Evolutionary conservation across 208 protist genomes (phyloP).

Genomic region (Herpetomonas samuelpessoai): DNA sequence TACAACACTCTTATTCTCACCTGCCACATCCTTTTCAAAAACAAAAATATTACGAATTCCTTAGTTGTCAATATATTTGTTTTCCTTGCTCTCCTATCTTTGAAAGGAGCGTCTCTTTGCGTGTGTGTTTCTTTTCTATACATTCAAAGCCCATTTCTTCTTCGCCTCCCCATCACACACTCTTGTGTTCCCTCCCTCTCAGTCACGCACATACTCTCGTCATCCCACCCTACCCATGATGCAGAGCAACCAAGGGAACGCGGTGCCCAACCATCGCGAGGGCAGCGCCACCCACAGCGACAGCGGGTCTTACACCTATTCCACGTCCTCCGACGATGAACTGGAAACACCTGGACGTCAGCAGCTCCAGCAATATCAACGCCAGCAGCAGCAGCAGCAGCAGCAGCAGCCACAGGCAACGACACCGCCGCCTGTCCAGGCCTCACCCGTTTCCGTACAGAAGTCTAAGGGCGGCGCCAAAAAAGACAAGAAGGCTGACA

Average conservation of each 20-base stretch:
- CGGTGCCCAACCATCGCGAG: constrained; percentile 9
- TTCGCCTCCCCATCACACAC: neutral
- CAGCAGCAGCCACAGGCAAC: constrained; percentile 1
- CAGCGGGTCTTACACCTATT: constrained; percentile 24
- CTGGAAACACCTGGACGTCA: too few relatives aligned
- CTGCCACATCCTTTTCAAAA: too few relatives aligned
- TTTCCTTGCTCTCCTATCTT: too few relatives aligned
- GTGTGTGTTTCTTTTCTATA: neutral
- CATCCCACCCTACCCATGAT: constrained; percentile 1
- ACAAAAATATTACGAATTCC: too few relatives aligned
- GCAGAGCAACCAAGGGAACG: neutral
- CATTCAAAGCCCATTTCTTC: neutral
- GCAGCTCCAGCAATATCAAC: constrained; percentile 1
- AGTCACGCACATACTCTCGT: neutral
- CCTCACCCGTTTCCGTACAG: too few relatives aligned
- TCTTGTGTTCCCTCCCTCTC: neutral
- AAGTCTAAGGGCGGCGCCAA: constrained; percentile 1
- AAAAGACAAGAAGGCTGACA: constrained; percentile 9
- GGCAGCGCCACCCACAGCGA: neutral
- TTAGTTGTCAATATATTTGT: too few relatives aligned
- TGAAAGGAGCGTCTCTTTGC: neutral
- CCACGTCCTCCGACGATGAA: constrained; percentile 14
- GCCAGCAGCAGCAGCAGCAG: constrained; percentile 7
- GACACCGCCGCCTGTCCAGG: neutral
- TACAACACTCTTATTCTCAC: too few relatives aligned